Base-by-base conservation (phyloP, 805 yeast genomes). In the Hanseniaspora lachancei region DNA sequence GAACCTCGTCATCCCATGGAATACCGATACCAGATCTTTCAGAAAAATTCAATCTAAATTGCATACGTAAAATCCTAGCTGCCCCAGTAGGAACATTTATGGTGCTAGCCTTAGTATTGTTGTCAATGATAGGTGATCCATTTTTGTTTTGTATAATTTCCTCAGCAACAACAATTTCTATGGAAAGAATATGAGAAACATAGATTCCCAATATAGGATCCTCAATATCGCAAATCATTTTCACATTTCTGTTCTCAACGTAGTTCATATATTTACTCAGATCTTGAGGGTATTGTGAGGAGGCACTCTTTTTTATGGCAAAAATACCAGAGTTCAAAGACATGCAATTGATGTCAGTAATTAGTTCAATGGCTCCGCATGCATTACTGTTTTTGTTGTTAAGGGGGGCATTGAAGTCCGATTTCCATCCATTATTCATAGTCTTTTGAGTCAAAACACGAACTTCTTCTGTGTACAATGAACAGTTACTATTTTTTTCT, bases 1-100 rank as follows among this genome's bases (percentile, higher is more conserved):
- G 99, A 18, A 95, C 97, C 68, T 93, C 98, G 65, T 91, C 97
- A 68, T 91, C 97, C 97, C 98, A 93, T 0, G 97, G 85, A 34
- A 93, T 87, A 5, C 98, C 98, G 43, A 93, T 74, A 0, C 99
- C 99, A 0, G 95, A 84, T 58, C 97, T 75, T 66, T 89, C 97
- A 2, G 95, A 85, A 23, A 93, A 70, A 2, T 74, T 73, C n/a
- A 91, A 63, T 60, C 84, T 83, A 70, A 93, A 91, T 68, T 89
- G 96, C 97, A 93, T 93, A 60, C 97, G 73, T 58, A 93, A 72
- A 1, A 93, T 95, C 49, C 98, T 74, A 0, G 98, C 98, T 4
- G 95, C 86, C 16, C 98, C 98, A 0, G 97, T 93, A 2, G 95
- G 89, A 0, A 84, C 78, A 48, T 89, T 89, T 18, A 78, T 73